Evolutionary conservation across 768 basidiomycete genomes (phyloP).

Genomic region (Lentinus tigrinus): DNA sequence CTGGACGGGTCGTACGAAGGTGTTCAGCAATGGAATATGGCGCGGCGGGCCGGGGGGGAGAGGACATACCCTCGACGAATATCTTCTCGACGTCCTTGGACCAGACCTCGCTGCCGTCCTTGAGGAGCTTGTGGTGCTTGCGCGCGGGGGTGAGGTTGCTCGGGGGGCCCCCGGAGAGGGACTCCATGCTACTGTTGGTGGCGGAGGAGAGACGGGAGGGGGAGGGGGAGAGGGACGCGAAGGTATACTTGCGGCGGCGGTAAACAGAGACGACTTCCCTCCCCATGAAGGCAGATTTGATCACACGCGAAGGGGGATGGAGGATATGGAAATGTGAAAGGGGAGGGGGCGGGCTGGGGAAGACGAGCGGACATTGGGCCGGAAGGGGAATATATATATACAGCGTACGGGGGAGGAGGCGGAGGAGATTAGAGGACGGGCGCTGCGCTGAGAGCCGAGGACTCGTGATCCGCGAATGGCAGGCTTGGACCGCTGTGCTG

Average conservation of each 20-base stretch:
- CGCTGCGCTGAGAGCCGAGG: slow-evolving; percentile 18
- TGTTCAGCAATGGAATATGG: slow-evolving; percentile 5
- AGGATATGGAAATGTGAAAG: slow-evolving; percentile 31
- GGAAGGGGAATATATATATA: slow-evolving; percentile 27
- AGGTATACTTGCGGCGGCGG: slow-evolving; percentile 26
- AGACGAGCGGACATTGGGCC: slow-evolving; percentile 22
- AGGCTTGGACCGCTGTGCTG: slow-evolving; percentile 24
- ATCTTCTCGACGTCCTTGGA: slow-evolving; percentile 74
- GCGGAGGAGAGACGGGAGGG: slow-evolving; percentile 18
- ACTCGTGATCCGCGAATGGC: slow-evolving; percentile 28
- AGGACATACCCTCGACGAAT: slow-evolving; percentile 65
- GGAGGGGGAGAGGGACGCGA: slow-evolving; percentile 31
- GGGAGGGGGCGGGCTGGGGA: slow-evolving; percentile 12
- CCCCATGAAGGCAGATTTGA: slow-evolving; percentile 23
- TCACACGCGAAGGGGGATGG: slow-evolving; percentile 9
- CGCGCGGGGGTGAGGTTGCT: slow-evolving; percentile 66
- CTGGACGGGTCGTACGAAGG: slow-evolving; percentile 34
- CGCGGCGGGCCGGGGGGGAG: background rate
- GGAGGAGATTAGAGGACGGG: slow-evolving; percentile 5
- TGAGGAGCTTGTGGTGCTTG: slow-evolving; percentile 82
- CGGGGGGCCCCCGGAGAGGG: slow-evolving; percentile 27
- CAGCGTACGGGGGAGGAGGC: background rate
- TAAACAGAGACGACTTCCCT: slow-evolving; percentile 28
- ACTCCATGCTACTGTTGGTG: slow-evolving; percentile 21
- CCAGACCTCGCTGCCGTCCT: slow-evolving; percentile 84